These are phyloP conservation scores for Parafenestella ontariensis DNA, from an alignment of 2,329 filamentous ascomycete genomes.

Conservation along the genomic window DNA sequence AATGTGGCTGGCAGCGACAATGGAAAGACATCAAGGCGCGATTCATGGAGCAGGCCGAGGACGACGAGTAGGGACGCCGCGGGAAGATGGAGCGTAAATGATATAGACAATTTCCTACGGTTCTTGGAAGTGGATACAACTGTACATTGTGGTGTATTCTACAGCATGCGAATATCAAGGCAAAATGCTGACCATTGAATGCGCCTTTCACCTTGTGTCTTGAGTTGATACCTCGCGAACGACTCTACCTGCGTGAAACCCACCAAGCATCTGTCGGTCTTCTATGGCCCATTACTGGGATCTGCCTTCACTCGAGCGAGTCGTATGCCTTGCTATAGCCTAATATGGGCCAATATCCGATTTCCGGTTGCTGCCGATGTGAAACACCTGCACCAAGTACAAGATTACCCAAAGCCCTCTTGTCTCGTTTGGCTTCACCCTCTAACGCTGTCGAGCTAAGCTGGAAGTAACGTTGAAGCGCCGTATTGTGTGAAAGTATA, in stretches of 20 bases:
- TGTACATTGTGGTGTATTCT: constrained; percentile 49
- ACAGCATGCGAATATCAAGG: constrained; percentile 37
- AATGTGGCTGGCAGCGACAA: constrained; percentile 74
- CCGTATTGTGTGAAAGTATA: too few relatives aligned
- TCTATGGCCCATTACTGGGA: neutral
- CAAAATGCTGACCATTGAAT: constrained; percentile 11
- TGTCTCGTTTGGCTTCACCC: too few relatives aligned
- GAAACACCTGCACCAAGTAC: too few relatives aligned
- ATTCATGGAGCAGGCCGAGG: constrained; percentile 77
- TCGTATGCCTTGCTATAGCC: neutral
- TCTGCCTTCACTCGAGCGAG: neutral
- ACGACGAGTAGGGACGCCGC: constrained; percentile 56
- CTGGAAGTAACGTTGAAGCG: too few relatives aligned
- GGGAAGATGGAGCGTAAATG: constrained; percentile 14
- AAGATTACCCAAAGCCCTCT: neutral
- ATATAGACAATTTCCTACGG: constrained; percentile 26
- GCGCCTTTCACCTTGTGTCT: neutral
- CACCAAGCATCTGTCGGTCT: neutral
- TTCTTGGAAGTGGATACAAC: constrained; percentile 31
- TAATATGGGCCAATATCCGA: neutral
- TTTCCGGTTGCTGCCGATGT: neutral
- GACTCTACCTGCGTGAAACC: neutral
- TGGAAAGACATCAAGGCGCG: constrained; percentile 98
- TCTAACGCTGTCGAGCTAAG: too few relatives aligned
- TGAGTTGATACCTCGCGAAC: neutral